Percentiles rank a stretch among this genome's conserved stretches.
phyloP scores from a whole-genome alignment of 768 basidiomycete species.

The Floccularia luteovirens region DNA sequence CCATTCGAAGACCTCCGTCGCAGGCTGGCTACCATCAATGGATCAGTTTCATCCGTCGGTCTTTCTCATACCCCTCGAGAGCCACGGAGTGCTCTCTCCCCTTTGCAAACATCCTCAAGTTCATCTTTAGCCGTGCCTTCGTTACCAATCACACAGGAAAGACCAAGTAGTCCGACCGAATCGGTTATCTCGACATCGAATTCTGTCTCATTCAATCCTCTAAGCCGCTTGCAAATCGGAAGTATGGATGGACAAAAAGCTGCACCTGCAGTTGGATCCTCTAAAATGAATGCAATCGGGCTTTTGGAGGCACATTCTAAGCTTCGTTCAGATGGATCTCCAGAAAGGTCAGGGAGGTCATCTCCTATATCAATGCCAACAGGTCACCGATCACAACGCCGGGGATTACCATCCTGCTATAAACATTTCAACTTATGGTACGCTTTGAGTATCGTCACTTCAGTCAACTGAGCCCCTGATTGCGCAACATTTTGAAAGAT shows the following conservation, averaged over 20 bases:
- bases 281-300: conserved; percentile 76
- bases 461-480: conserved; percentile 1
- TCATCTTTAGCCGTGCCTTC: conserved; percentile 18
- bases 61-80: conserved; percentile 20
- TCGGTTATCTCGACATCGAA: conserved; percentile 71
- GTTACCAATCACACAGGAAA: conserved; percentile 29
- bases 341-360: conserved; percentile 68
- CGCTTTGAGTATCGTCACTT: conserved; percentile 10
- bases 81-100: conserved; percentile 3
- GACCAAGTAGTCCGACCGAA: conserved; percentile 76
- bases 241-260: conserved; percentile 77
- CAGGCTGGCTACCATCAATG: conserved; percentile 67
- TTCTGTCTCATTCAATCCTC: conserved; percentile 48
- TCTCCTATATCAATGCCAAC: conserved; percentile 66
- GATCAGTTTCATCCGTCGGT: conserved; percentile 58
- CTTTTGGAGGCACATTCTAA: conserved; percentile 72
- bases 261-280: conserved; percentile 84
- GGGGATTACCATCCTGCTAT: conserved; percentile 46
- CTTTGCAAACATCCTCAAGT: conserved; percentile 6
- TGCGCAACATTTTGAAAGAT: conserved; percentile 38
- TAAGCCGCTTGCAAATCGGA: conserved; percentile 62
- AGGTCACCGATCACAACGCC: conserved; percentile 39
- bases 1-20: conserved; percentile 77
- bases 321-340: conserved; percentile 56
- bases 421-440: conserved; percentile 73